Percentiles rank a stretch among this genome's conserved stretches.
These are phyloP conservation scores for Globisporangium recalcitrans DNA, from an alignment of 352 stramenopile species.

Conservation along the genomic window DNA sequence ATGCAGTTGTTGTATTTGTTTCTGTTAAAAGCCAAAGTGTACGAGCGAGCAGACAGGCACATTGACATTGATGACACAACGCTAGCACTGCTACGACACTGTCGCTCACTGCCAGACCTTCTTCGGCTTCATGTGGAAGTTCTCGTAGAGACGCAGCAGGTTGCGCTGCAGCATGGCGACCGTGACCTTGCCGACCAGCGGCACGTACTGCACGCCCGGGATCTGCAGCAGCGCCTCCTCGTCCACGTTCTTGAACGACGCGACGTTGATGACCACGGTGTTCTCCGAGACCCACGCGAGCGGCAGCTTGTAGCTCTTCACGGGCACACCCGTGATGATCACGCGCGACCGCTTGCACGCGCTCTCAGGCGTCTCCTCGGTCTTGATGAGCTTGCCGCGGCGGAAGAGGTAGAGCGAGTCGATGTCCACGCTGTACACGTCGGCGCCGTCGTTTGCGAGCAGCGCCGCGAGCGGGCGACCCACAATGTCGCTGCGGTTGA, in stretches of 20 bases:
- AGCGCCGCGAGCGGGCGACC: constrained; percentile 93
- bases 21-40: not conserved
- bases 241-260: constrained; percentile 95
- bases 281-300: constrained; percentile 88
- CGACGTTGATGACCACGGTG: constrained; percentile 95
- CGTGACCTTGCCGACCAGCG: constrained; percentile 95
- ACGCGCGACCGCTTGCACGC: constrained; percentile 89
- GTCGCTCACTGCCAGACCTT: constrained; percentile 77
- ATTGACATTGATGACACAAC: too few relatives aligned
- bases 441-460: constrained; percentile 93
- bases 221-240: constrained; percentile 89
- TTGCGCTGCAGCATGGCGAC: constrained; percentile 96
- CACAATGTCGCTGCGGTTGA: constrained; percentile 97
- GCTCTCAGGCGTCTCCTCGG: constrained; percentile 78
- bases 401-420: constrained; percentile 94
- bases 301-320: constrained; percentile 91
- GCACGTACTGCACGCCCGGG: constrained; percentile 91
- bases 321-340: constrained; percentile 94
- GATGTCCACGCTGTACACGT: constrained; percentile 95
- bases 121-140: constrained; percentile 91
- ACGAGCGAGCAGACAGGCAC: too few relatives aligned
- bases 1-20: not conserved
- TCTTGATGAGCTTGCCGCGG: constrained; percentile 86
- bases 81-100: too few relatives aligned
- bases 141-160: constrained; percentile 93